A percentile compares a stretch with the other conserved stretches of the same genome.
phyloP scores from a whole-genome alignment of 2,329 filamentous ascomycete genomes.

The Alternaria arborescens region DNA sequence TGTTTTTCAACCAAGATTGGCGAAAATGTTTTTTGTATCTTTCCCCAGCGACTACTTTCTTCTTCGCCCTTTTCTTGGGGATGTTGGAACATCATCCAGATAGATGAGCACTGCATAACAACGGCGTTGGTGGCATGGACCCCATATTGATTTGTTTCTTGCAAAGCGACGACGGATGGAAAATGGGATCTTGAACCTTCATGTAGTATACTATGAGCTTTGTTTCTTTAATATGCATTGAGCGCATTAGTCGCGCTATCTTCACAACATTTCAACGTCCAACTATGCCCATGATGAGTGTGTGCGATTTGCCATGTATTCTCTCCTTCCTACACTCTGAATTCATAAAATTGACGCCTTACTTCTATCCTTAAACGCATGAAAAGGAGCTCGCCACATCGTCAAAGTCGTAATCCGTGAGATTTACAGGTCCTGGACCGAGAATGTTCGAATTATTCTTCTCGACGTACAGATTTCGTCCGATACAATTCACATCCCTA shows the following conservation, averaged over 20 bases:
- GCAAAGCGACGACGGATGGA: slow-evolving; percentile 11
- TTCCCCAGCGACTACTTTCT: slow-evolving; percentile 6
- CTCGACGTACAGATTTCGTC: slow-evolving; percentile 21
- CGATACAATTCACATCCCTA: slow-evolving; percentile 27
- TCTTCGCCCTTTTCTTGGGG: neutral
- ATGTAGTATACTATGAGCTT: slow-evolving; percentile 17
- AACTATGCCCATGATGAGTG: neutral
- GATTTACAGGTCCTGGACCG: slow-evolving; percentile 31
- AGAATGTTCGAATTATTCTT: slow-evolving; percentile 32
- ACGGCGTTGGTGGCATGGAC: slow-evolving; percentile 19
- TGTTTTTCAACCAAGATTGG: slow-evolving; percentile 23
- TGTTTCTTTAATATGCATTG: slow-evolving; percentile 1
- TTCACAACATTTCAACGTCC: neutral
- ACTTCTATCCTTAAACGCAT: neutral
- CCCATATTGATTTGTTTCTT: neutral
- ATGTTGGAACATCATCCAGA: slow-evolving; percentile 6
- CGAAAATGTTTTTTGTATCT: slow-evolving; percentile 13
- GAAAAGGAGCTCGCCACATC: slow-evolving; percentile 13
- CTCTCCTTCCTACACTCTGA: neutral
- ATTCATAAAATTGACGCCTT: neutral
- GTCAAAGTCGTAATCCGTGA: slow-evolving; percentile 31
- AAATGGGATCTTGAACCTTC: slow-evolving; percentile 2
- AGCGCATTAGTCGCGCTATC: slow-evolving; percentile 1
- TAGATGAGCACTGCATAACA: slow-evolving; percentile 26
- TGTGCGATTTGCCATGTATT: neutral